Percentiles rank a stretch among this genome's conserved stretches.
Evolutionary conservation across 2,329 filamentous ascomycete genomes (phyloP).

Genomic region (Aspergillus ustus): DNA sequence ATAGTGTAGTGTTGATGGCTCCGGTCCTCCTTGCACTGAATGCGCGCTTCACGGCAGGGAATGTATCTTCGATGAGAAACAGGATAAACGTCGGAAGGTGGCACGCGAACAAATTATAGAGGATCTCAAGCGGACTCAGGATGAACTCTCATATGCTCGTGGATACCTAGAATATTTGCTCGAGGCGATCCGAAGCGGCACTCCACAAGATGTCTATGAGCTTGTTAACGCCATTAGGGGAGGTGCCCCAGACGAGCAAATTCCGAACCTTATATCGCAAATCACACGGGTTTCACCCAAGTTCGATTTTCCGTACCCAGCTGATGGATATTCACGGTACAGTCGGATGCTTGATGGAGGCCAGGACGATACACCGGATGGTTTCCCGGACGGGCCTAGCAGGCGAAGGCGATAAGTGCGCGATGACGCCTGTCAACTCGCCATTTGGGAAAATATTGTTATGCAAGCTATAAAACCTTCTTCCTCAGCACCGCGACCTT

Average conservation of each 20-base stretch:
- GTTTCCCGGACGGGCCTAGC: not conserved
- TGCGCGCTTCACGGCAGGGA: conserved; percentile 38
- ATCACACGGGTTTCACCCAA: not conserved
- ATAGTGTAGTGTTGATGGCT: conserved; percentile 35
- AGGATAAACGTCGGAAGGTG: conserved; percentile 44
- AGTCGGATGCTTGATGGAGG: not conserved
- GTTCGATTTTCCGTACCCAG: not conserved
- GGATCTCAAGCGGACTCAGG: conserved; percentile 26
- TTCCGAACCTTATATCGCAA: conserved; percentile 2
- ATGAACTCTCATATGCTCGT: conserved; percentile 24
- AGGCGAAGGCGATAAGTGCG: not conserved
- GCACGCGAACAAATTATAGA: conserved; percentile 39
- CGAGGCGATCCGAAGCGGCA: conserved; percentile 29
- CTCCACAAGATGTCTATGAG: conserved; percentile 25
- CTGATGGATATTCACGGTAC: not conserved
- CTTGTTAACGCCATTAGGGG: conserved; percentile 34
- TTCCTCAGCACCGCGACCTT: too few relatives aligned
- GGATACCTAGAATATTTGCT: conserved; percentile 35
- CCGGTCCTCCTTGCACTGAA: conserved; percentile 38
- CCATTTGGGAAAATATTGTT: not conserved
- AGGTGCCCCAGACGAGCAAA: conserved; percentile 18
- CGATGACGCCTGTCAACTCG: not conserved
- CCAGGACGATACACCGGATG: not conserved
- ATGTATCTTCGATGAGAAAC: conserved; percentile 39
- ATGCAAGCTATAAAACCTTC: not conserved